These are phyloP conservation scores for Nannochloropsis gaditana DNA, from an alignment of 108 stramenopile genomes.

Conservation along the genomic window DNA sequence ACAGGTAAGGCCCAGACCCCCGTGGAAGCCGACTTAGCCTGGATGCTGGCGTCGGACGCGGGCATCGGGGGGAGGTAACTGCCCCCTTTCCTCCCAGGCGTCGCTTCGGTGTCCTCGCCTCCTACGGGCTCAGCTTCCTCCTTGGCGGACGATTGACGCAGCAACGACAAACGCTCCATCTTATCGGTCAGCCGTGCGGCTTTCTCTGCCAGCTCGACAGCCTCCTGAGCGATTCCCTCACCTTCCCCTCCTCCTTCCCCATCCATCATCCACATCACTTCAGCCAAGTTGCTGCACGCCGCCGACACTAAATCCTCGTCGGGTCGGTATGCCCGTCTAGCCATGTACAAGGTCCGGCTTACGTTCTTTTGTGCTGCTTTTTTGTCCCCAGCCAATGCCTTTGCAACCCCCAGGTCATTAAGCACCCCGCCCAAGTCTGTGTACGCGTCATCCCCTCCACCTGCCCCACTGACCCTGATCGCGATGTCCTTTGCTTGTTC, in stretches of 20 bases:
- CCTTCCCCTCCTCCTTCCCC: neutral
- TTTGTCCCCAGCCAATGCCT: neutral
- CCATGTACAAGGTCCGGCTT: neutral
- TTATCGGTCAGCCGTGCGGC: neutral
- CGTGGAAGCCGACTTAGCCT: neutral
- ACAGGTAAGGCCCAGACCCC: neutral
- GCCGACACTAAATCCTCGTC: constrained; percentile 19
- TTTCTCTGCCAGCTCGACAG: neutral
- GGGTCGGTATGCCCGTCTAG: neutral
- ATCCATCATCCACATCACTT: neutral
- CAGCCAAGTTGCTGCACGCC: neutral
- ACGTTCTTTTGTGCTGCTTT: constrained; percentile 5
- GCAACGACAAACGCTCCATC: neutral
- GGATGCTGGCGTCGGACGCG: neutral
- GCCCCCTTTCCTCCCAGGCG: neutral
- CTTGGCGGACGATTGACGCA: neutral
- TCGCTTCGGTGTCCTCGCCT: neutral
- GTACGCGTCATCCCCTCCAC: constrained; percentile 1
- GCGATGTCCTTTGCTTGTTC: neutral
- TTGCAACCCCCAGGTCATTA: neutral
- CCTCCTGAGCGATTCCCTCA: neutral
- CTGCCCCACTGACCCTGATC: neutral
- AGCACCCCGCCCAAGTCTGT: neutral
- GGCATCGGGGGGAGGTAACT: neutral
- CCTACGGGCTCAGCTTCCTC: neutral